Evolutionary conservation across 2,329 filamentous ascomycete genomes (phyloP), one percentile per base, ranked within the genome.

Genomic region (Calonectria pseudoturangicola): DNA sequence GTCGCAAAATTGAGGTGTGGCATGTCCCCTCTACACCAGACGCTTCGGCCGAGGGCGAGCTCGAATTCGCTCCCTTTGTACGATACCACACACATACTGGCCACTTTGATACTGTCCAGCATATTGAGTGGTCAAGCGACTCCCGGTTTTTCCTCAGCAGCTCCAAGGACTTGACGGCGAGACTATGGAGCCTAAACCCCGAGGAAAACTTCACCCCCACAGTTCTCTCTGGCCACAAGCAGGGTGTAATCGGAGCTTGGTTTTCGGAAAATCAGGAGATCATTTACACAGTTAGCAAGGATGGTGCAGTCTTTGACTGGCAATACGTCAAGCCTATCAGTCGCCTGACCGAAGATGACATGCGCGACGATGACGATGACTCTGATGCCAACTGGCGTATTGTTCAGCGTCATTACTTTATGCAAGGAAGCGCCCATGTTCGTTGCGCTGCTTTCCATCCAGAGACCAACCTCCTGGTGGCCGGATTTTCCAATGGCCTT

Each of bases 261-360:
- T 99, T 99, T 82, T 97, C 96, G 0, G 92, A 93, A 74, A 93
- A 98, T 78, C 97, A 99, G 82, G 97, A 99, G 85, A 95, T 92
- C 62, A 98, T 99, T 67, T 99, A 97, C 83, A 98, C 97, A 0
- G 92, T 98, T 75, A 98, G 96, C 85, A 97, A 97, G 83, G 97
- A 99, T 83, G 97, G 97, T n/a, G 96, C 97, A 3, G 89, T 98
- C 0, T 98, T 98, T 80, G 91, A 94, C 75, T 99, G 97, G 97
- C 92, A 94, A 81, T 99, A 97, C 84, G 90, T 92, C 82, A 92
- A 80, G 87, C 91, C 81, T 85, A 90, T 85, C 83, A 88, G 81
- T 83, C 89, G 68, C 7, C 87, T 88, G 47, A 88, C 89, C 30
- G 88, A 91, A 36, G 89, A 92, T 60, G 90, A 92, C 64, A 92